phyloP scores from a whole-genome alignment of 495 filamentous ascomycete genomes.

The Penicillium waksmanii region DNA sequence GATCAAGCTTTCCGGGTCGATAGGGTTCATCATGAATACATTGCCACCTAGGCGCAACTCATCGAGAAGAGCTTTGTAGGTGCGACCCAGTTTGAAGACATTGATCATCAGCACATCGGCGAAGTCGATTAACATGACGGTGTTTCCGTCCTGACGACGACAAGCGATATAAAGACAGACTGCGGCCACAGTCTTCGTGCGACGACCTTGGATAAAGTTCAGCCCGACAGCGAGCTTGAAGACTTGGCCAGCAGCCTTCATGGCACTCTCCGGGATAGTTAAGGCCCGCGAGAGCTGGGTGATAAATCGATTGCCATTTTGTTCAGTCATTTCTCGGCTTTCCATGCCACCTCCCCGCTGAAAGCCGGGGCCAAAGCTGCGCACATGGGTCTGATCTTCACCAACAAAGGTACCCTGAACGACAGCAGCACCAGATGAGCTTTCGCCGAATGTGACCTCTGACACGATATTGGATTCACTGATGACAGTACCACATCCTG shows the following conservation, averaged over 20 bases:
- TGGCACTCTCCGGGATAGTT: conserved; percentile 60
- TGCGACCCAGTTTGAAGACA: conserved; percentile 86
- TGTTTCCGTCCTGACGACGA: conserved; percentile 64
- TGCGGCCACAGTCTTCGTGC: conserved; percentile 79
- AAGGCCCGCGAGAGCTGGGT: conserved; percentile 52
- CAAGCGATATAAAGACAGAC: conserved; percentile 88
- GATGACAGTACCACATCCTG: conserved; percentile 79
- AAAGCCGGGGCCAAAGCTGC: conserved; percentile 60
- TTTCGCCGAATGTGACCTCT: conserved; percentile 89
- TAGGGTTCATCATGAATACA: conserved; percentile 56
- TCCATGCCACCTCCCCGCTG: conserved; percentile 60
- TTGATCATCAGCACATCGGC: conserved; percentile 83
- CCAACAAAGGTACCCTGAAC: conserved; percentile 88
- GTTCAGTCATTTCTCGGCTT: conserved; percentile 71
- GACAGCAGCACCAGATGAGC: conserved; percentile 78
- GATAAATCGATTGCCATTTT: conserved; percentile 61
- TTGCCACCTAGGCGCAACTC: conserved; percentile 59
- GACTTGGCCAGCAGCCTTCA: conserved; percentile 65
- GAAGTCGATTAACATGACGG: conserved; percentile 88
- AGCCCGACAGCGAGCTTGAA: conserved; percentile 74
- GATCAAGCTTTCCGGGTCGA: conserved; percentile 85
- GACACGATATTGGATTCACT: conserved; percentile 85
- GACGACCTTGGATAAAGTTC: conserved; percentile 89
- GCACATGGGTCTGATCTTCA: conserved; percentile 73
- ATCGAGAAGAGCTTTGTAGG: conserved; percentile 76